Evolutionary conservation across 106 monocot species (phyloP), one percentile per base, ranked within the genome.

Genomic region (Vanilla planifolia): DNA sequence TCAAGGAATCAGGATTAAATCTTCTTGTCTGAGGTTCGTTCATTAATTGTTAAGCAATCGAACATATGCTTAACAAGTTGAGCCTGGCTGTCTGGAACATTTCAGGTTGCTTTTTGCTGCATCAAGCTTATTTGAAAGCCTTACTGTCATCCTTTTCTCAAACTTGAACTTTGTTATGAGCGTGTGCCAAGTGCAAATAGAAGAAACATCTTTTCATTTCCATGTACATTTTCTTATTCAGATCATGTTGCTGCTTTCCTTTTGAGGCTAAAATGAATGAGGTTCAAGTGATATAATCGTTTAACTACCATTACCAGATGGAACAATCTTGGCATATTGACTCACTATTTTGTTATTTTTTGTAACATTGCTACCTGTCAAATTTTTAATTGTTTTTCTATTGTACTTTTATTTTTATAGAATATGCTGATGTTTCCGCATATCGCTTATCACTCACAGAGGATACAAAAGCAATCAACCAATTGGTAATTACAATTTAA

Each of bases 391-490:
- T 0, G 3, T 30, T n/a, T 53, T 30, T 2, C 3, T 40, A 40
- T 40, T 40, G 40, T 53, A 34, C 27, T n/a, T 25, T 65, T 42
- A 51, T 13, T 65, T 10, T 27, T 86, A 73, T 56, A 91, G 96
- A 98, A 30, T 98, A 91, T 63, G 79, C 87, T 48, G 96, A 98
- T 84, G 96, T 98, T 72, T 84, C 91, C 74, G 91, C 96, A 28
- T 98, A 98, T 55, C 96, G 96, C 5, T 72, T 91, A 41, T 98
- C 96, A 30, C 44, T 98, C 19, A 69, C 60, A 27, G 96, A 98
- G 81, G 96, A 98, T 72, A 98, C 96, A 62, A 91, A 88, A 84
- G 87, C 96, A 27, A 80, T 98, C 43, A 98, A 98, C 62, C 96
- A 98, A 67, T 56, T 98, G 83, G 95, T 95, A 81, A 5, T 21